phyloP scores from a whole-genome alignment of 164 flowering plant species.

The Platanus orientalis region DNA sequence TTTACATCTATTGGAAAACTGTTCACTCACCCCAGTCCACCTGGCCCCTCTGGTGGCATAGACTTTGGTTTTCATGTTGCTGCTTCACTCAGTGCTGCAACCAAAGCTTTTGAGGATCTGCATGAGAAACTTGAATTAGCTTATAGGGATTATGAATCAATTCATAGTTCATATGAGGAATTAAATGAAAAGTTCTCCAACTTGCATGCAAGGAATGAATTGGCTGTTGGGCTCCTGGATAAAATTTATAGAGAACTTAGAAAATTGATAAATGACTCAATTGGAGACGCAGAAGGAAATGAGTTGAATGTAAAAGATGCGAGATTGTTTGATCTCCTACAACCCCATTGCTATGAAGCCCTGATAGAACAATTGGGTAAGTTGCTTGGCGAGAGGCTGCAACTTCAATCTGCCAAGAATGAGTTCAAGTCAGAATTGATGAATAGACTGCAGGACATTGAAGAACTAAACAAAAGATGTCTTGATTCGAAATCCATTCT shows the following conservation, averaged over 20 bases:
- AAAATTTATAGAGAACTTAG: constrained; percentile 39
- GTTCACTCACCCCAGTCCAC: constrained; percentile 9
- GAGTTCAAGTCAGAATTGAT: constrained; percentile 46
- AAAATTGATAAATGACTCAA: constrained; percentile 29
- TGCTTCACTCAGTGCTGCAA: constrained; percentile 50
- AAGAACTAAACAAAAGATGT: constrained; percentile 37
- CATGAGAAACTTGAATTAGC: constrained; percentile 47
- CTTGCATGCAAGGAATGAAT: constrained; percentile 41
- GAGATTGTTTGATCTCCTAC: constrained; percentile 31
- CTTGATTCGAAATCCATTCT: constrained; percentile 28
- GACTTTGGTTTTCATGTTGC: constrained; percentile 24
- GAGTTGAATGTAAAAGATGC: constrained; percentile 20
- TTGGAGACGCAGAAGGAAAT: constrained; percentile 24
- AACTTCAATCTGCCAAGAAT: constrained; percentile 37
- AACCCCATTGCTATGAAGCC: constrained; percentile 27
- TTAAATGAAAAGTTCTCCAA: constrained; percentile 30
- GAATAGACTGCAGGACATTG: constrained; percentile 31
- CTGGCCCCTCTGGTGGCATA: constrained; percentile 15
- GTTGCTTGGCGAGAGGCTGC: constrained; percentile 42
- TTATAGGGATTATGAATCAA: constrained; percentile 30
- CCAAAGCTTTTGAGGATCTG: constrained; percentile 44
- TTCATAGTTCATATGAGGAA: constrained; percentile 30
- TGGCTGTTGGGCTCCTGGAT: constrained; percentile 34
- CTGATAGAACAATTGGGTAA: constrained; percentile 39
- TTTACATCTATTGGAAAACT: constrained; percentile 26